Base-by-base conservation (phyloP, 768 basidiomycete species). In the Mycena latifolia region DNA sequence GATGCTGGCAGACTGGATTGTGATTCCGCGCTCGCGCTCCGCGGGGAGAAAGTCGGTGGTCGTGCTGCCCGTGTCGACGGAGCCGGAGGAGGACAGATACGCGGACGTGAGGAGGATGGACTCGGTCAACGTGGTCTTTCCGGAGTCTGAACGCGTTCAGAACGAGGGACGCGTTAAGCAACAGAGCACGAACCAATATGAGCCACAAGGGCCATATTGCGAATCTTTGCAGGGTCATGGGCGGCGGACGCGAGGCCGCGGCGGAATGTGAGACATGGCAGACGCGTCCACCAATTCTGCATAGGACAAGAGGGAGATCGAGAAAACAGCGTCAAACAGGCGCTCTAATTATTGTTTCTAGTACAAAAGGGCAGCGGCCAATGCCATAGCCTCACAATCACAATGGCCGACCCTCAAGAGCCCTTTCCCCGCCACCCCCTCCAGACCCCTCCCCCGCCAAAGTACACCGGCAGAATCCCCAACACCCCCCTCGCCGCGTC, bases 1-100 rank as follows among this genome's bases (percentile, higher is more conserved):
- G 64, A 96, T 94, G 78, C 93, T 95, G 15, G 94, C 95, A 24
- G 93, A 94, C 73, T 96, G 95, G 63, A 96, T 93, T 5, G 95
- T 96, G 65, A 96, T 96, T 8, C 94, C 94, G 56, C 94, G 86
- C 77, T 95, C 94, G 61, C 95, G 85, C 78, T 96, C 94, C 0
- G 93, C 93, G 6, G 94, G 94, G 22, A 96, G 81, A 67, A 95
- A 96, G 75, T 96, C 95, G 4, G 94, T 96, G 1, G 90, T 94
- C 9, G 94, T 96, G 68, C 94, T 95, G 22, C 94, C 95, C 4
- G 90, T 92, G 75, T 96, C 95, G 15, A 96, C 94, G 2, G 94
- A 89, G 24, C 95, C 95, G 12, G 93, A 86, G 28, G 85, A 78
- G 7, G 88, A 83, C 29, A 96, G 80, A 75, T 92, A 95, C 1